Evolutionary conservation across 768 basidiomycete species (phyloP), one percentile per base, ranked within the genome.

Genomic region (Glaciozyma antarctica): DNA sequence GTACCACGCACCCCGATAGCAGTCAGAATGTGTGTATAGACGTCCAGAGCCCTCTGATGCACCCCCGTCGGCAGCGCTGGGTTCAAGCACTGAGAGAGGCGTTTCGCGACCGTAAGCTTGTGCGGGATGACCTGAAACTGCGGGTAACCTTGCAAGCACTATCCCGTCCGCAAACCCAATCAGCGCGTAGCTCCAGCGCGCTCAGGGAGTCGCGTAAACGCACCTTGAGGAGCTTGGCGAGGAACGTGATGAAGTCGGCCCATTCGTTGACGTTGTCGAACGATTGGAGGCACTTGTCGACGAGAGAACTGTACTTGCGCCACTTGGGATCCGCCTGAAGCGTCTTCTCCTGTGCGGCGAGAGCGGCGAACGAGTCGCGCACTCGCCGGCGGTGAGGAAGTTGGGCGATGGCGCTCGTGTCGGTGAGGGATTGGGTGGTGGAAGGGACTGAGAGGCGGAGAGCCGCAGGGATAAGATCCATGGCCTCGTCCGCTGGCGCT

Each of bases 261-360:
- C 95, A 99, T 79, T 99, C 95, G 63, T 94, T 90, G 64, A 95
- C 90, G 73, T 85, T 89, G 74, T 95, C 92, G 74, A 99, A 98
- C 2, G 90, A 86, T 67, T 85, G 87, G 55, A 99, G 81, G 71
- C 88, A 90, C 78, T 87, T 87, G 75, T 99, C 95, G 56, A 99
- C 89, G 72, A 90, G 88, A 62, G 87, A 85, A 0, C 86, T 81
- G 78, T 91, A 97, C 78, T 95, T 95, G 56, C 65, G 62, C 34
- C 63, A 70, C 65, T 70, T 69, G 1, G 64, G 47, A 17, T 69
- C 68, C 17, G 54, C 30, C 54, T 44, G 54, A 26, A 67, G 58
- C 16, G 61, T 19, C 53, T 38, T 30, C 28, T 30, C 53, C 30
- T n/a, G 24, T 8, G 53, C 53, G 28, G 28, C 53, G 22, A 49